Conservation (phyloP, 2,329 filamentous ascomycete genomes). For the Fusarium staphyleae region DNA sequence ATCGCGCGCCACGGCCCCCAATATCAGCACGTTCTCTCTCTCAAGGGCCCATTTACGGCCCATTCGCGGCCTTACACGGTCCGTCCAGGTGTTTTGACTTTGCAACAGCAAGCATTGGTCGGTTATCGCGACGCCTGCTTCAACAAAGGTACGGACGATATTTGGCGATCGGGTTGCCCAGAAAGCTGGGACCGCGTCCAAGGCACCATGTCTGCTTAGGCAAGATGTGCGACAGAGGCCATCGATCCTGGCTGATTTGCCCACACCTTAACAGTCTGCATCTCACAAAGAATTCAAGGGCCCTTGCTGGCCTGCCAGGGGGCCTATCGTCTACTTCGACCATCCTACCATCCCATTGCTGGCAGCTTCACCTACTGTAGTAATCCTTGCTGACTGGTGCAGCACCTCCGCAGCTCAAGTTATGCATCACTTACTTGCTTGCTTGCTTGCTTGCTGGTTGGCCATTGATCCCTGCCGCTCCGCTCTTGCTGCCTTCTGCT, state of each 20-base stretch:
- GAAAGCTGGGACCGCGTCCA: conserved; percentile 22
- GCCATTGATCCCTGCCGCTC: conserved; percentile 15
- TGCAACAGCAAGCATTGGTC: conserved; percentile 18
- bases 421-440: conserved; percentile 26
- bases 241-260: conserved; percentile 22
- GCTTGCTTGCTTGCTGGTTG: conserved; percentile 13
- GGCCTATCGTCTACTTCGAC: not conserved
- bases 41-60: conserved; percentile 1
- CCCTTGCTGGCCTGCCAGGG: conserved; percentile 6
- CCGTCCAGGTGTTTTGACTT: conserved; percentile 14
- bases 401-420: conserved; percentile 21
- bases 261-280: conserved; percentile 15
- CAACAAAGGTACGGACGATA: conserved; percentile 9
- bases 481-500: conserved; percentile 12
- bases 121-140: conserved; percentile 16
- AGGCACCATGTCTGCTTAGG: conserved; percentile 1
- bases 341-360: conserved; percentile 7
- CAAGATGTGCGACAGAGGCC: conserved; percentile 22
- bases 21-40: conserved; percentile 1
- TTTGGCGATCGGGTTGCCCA: conserved; percentile 19
- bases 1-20: conserved; percentile 19
- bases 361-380: conserved; percentile 24
- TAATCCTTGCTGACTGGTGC: conserved; percentile 15
- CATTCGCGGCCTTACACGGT: conserved; percentile 16
- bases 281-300: conserved; percentile 20